Conservation (phyloP, 1,284 basidiomycete genomes). For the Irpex sp. region DNA sequence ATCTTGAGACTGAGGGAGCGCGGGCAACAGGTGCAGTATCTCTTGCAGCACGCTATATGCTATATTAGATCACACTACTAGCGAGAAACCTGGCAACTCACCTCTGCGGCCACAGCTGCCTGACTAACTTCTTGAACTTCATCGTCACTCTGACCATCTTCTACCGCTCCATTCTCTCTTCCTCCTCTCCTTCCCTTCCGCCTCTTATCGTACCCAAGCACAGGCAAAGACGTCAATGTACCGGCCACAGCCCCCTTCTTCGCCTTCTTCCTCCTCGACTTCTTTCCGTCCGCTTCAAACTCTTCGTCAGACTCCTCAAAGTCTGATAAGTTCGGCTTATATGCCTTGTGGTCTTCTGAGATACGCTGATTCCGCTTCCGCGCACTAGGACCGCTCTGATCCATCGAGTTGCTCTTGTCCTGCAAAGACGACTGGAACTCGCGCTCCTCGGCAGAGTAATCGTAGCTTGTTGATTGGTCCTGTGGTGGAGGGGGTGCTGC, state of each 20-base stretch:
- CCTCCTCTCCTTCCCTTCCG: conserved; percentile 35
- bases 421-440: conserved; percentile 36
- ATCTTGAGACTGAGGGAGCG: conserved; percentile 25
- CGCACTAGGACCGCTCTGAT: conserved; percentile 21
- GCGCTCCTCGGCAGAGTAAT: conserved; percentile 70
- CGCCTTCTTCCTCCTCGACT: conserved; percentile 38
- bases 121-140: conserved; percentile 20
- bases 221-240: conserved; percentile 57
- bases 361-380: conserved; percentile 48
- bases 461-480: conserved; percentile 57
- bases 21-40: conserved; percentile 14
- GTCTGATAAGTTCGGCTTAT: conserved; percentile 59
- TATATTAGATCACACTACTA: neutral
- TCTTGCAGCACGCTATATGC: conserved; percentile 1
- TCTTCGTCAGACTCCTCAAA: conserved; percentile 59
- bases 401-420: conserved; percentile 24
- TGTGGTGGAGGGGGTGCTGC: no score
- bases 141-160: conserved; percentile 41
- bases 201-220: conserved; percentile 52
- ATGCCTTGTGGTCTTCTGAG: conserved; percentile 72
- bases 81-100: neutral
- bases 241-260: conserved; percentile 51
- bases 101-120: conserved; percentile 1
- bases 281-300: conserved; percentile 46
- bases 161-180: conserved; percentile 29